Evolutionary conservation across 1,139 yeast species (phyloP).

Genomic region (Saccharomyces hybrid): DNA sequence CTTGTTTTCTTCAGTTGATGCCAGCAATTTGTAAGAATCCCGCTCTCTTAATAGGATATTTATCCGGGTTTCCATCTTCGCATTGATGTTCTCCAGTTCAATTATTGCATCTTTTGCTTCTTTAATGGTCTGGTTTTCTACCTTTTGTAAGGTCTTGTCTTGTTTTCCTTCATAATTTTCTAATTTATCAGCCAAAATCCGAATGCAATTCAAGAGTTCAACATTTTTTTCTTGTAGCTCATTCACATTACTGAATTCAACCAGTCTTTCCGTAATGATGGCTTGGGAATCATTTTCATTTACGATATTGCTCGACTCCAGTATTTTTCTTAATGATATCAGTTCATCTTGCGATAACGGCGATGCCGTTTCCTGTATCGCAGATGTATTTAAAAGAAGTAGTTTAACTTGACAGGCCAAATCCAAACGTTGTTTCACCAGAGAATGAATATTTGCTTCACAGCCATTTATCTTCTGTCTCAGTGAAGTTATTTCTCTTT

Average conservation of each 20-base stretch:
- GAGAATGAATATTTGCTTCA: conserved; percentile 35
- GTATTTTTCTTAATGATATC: conserved; percentile 36
- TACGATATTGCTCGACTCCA: conserved; percentile 26
- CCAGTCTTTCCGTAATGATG: conserved; percentile 64
- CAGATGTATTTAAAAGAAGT: conserved; percentile 43
- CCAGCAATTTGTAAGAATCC: conserved; percentile 16
- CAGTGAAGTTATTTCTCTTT: conserved; percentile 21
- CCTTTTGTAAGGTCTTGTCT: conserved; percentile 23
- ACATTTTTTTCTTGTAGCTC: conserved; percentile 71
- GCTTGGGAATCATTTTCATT: conserved; percentile 59
- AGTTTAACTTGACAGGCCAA: conserved; percentile 73
- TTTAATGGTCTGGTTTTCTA: conserved; percentile 51
- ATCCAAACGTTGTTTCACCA: conserved; percentile 57
- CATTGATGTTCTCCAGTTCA: conserved; percentile 56
- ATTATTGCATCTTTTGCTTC: conserved; percentile 75
- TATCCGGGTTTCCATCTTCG: conserved; percentile 35
- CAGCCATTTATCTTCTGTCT: conserved; percentile 33
- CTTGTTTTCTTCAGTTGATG: not conserved
- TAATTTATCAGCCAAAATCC: conserved; percentile 56
- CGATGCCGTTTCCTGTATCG: conserved; percentile 23
- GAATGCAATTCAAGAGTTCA: conserved; percentile 55
- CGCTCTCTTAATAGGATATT: not conserved
- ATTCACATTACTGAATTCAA: conserved; percentile 55
- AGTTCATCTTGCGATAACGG: conserved; percentile 55
- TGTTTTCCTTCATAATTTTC: conserved; percentile 24